Percentiles rank a stretch among this genome's conserved stretches.
These are phyloP conservation scores for Herpotrichia juniperi DNA, from an alignment of 2,329 filamentous ascomycete genomes.

Conservation along the genomic window DNA sequence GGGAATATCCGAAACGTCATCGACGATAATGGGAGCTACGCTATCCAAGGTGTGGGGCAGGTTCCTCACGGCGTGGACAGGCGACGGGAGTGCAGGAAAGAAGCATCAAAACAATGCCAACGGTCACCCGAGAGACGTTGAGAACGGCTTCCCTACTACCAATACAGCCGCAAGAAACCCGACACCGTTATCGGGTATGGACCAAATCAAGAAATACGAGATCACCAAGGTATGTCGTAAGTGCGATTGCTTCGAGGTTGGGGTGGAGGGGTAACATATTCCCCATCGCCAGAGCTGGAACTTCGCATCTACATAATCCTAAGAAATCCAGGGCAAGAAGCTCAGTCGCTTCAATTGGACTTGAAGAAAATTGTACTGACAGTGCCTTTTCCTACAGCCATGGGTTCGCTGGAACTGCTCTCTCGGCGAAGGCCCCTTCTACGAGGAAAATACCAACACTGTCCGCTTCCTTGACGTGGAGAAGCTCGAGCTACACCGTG, in stretches of 20 bases:
- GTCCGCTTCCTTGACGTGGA: constrained; percentile 86
- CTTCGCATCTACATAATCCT: neutral
- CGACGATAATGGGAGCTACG: constrained; percentile 28
- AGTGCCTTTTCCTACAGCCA: constrained; percentile 36
- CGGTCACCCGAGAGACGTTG: constrained; percentile 17
- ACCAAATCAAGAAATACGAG: constrained; percentile 40
- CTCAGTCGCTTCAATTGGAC: neutral
- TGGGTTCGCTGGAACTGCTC: constrained; percentile 68
- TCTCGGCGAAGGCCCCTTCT: constrained; percentile 77
- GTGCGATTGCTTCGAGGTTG: constrained; percentile 5
- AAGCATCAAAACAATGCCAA: constrained; percentile 17
- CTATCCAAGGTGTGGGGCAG: constrained; percentile 43
- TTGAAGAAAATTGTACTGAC: constrained; percentile 3
- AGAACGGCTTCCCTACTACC: constrained; percentile 15
- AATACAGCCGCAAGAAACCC: constrained; percentile 19
- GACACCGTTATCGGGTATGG: constrained; percentile 25
- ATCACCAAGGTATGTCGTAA: constrained; percentile 42
- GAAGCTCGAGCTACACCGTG: constrained; percentile 73
- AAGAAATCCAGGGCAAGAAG: neutral
- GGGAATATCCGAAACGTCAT: constrained; percentile 28
- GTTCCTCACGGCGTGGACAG: constrained; percentile 25
- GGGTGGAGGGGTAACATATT: constrained; percentile 32
- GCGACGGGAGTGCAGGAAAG: constrained; percentile 17
- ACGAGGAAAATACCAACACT: constrained; percentile 67
- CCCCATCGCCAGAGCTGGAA: constrained; percentile 18